Evolutionary conservation across 495 filamentous ascomycete genomes (phyloP), one percentile per base, ranked within the genome.

Genomic region (Aspergillus funiculosus): DNA sequence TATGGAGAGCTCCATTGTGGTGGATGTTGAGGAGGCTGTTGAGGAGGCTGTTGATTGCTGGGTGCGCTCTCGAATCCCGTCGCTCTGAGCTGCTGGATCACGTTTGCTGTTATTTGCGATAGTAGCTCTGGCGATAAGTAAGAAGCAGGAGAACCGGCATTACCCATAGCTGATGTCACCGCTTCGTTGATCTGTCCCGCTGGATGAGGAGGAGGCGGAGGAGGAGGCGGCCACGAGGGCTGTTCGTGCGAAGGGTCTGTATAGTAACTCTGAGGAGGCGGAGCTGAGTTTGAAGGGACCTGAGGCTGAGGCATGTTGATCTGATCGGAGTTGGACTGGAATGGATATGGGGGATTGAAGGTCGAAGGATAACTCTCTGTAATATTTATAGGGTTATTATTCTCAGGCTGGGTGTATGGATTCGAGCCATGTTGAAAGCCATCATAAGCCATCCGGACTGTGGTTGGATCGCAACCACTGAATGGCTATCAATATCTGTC

Each of bases 81-180:
- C 17, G 65, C 63, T 48, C 73, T 70, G 6, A 78, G 62, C 35
- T 77, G 72, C 48, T 78, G 73, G 36, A 78, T 72, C 1, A 78
- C 75, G 10, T 59, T 76, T 22, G 73, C 68, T 1, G 75, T 78
- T 40, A 74, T 70, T 46, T 76, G 72, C 18, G 68, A 63, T 27
- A 78, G 53, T 3, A 77, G 52, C 6, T 78, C 75, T 1, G 73
- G 75, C 1, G 74, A 67, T 10, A 76, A 46, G 29, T 73, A 68
- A 14, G 53, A 54, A 1, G n/a, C n/a, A n/a, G 64, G 46, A 13
- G 59, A 57, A 26, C 65, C 62, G 4, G 60, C 57, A 31, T 61
- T 58, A 29, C 66, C 42, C 13, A 75, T 65, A 1, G 75, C 72
- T 6, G 68, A 71, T 39, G 52, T 63, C 20, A 77, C 71, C 45